Base-by-base conservation (phyloP, 2,329 filamentous ascomycete species). In the Ascocoryne sarcoides region DNA sequence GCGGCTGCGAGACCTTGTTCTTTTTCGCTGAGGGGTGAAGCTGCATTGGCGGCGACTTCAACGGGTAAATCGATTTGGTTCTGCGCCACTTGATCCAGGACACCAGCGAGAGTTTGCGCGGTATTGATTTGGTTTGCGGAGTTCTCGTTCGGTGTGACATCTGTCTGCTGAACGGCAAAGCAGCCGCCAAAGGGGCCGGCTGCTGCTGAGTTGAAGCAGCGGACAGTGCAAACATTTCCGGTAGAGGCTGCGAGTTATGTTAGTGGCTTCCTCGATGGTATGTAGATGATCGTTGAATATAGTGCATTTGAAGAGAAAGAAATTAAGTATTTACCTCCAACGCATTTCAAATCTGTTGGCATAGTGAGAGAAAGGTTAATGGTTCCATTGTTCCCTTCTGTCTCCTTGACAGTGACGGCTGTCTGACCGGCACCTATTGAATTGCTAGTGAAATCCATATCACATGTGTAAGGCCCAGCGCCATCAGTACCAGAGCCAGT, bases 161-260 rank as follows among this genome's bases (percentile, higher is more conserved):
- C 73, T 20, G 61, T 60, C 52, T 79, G 75, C 56, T 76, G 69
- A 14, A 77, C 66, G 2, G 73, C 61, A 54, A 78, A 70, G 59
- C 75, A 79, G 37, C 74, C 69, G 29, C 71, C 70, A 40, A 78
- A 78, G 10, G 72, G 72, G 4, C 73, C 72, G 8, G 71, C 71
- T 3, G 69, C 58, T 3, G 73, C 71, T 41, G 69, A 72, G 62
- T 79, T 79, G 15, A 72, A 65, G 63, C 75, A 78, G 26, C 75
- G 68, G 15, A 78, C 64, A 1, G 73, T 77, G 64, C 73, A 76
- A 29, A 76, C 53, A 40, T 75, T 70, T 32, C 76, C 76, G 2
- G 73, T 74, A 0, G 74, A 74, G 5, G 61, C 68, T 69, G 23
- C 15, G n/a, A 23, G 12, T 7, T 17, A 8, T 20, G 36, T 43